phyloP scores from a whole-genome alignment of 805 yeast genomes.

The Candida bentonensis region DNA sequence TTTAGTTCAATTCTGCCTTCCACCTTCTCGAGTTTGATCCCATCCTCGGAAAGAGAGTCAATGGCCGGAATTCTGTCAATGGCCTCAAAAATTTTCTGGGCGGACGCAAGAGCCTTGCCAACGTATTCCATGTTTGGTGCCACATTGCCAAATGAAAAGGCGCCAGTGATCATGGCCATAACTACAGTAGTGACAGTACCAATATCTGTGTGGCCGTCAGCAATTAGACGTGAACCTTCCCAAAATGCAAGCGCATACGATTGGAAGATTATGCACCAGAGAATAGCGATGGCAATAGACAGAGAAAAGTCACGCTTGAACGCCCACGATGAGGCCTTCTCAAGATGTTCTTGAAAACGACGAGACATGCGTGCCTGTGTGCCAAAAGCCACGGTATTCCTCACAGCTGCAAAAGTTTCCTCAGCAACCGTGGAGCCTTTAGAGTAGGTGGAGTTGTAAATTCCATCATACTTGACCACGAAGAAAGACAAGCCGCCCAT shows the following conservation, averaged over 20 bases:
- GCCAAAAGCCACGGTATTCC: conserved; percentile 29
- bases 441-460: conserved; percentile 15
- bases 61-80: conserved; percentile 28
- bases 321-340: conserved; percentile 10
- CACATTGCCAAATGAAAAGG: conserved; percentile 25
- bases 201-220: conserved; percentile 17
- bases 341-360: too few relatives aligned
- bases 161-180: conserved; percentile 27
- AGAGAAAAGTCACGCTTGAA: conserved; percentile 17
- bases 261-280: conserved; percentile 23
- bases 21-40: conserved; percentile 14
- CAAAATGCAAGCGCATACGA: conserved; percentile 28
- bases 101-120: conserved; percentile 27
- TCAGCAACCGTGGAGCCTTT: conserved; percentile 27
- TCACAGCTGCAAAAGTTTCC: conserved; percentile 27
- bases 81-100: conserved; percentile 26
- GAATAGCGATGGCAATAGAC: conserved; percentile 22
- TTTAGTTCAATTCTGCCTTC: conserved; percentile 65
- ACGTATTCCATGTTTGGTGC: conserved; percentile 27
- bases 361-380: too few relatives aligned
- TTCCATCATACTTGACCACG: conserved; percentile 17
- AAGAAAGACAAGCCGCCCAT: conserved; percentile 20
- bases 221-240: conserved; percentile 29
- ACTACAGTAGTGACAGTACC: conserved; percentile 24
- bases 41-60: conserved; percentile 20